Evolutionary conservation across 306 rosid genomes (phyloP), one percentile per base, ranked within the genome.

Genomic region (Cajanus cajan): DNA sequence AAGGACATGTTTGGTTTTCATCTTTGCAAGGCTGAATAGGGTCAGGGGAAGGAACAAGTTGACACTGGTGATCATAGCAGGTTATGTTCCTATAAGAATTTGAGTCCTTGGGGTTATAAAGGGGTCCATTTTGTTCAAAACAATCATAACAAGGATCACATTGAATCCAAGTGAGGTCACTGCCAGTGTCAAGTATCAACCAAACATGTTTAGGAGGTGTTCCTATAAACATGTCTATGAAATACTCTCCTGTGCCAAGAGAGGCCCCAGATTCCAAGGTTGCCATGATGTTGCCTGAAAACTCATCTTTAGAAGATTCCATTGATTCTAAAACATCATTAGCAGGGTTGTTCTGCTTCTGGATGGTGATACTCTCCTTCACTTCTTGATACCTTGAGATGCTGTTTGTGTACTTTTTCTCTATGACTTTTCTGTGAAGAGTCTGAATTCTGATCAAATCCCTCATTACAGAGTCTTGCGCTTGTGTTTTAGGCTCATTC

Each of bases 151-250:
- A 92, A 68, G 97, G 95, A 15, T 64, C 86, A 44, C 97, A 89
- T 71, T 90, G 97, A 61, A 92, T 82, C 97, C 97, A 92, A 80
- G 78, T 92, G 1, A 92, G 90, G 33, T 92, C 97, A 74, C 97
- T 92, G 1, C 95, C 97, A 0, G 95, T 92, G 43, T 92, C 97
- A 31, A 92, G 89, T 34, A 92, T 89, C 69, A 92, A 40, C 59
- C 89, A 89, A 82, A 87, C 86, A 37, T 91, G 96, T 81, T 83
- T 91, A 14, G 96, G 94, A 76, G 96, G 98, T n/a, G 94, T 89
- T 41, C 96, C 98, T 3, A 91, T 58, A 66, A 87, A 89, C 51
- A 93, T 86, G 51, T 93, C 96, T 82, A 91, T 83, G 88, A 91
- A 93, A 74, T 91, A 93, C 67, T 93, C 98, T 12, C 96, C 96